phyloP scores from a whole-genome alignment of 345 rosid genomes.

The Hypericum perforatum region DNA sequence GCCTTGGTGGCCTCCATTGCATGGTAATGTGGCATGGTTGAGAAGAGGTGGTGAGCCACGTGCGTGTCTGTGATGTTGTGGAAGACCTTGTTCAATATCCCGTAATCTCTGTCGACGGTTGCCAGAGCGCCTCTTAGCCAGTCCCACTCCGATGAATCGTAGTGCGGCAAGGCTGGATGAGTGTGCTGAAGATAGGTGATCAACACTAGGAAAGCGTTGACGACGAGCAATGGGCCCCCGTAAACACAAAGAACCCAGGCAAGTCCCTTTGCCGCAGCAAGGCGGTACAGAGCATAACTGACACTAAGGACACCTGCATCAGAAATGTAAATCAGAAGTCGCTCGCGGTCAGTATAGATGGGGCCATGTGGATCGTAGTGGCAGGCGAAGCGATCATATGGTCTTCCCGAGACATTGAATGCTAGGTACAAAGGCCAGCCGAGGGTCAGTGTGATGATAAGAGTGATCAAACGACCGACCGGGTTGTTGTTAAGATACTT shows the following conservation, averaged over 20 bases:
- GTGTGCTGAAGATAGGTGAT: conserved; percentile 90
- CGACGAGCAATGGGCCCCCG: conserved; percentile 63
- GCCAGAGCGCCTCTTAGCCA: conserved; percentile 84
- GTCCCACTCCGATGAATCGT: conserved; percentile 76
- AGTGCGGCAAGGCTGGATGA: conserved; percentile 73
- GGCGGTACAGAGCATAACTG: conserved; percentile 42
- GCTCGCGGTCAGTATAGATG: conserved; percentile 60
- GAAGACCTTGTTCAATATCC: conserved; percentile 72
- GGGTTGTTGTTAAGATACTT: conserved; percentile 66
- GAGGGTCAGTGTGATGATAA: conserved; percentile 43
- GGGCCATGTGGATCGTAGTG: conserved; percentile 76
- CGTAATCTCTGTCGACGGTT: conserved; percentile 81
- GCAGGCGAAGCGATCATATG: conserved; percentile 56
- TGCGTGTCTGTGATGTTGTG: conserved; percentile 86
- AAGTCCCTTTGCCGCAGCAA: conserved; percentile 42
- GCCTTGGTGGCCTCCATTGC: conserved; percentile 92
- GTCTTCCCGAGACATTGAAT: conserved; percentile 78
- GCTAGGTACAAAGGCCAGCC: conserved; percentile 85
- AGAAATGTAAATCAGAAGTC: conserved; percentile 59
- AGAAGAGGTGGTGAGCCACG: conserved; percentile 75
- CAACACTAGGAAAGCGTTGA: conserved; percentile 53
- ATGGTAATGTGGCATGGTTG: conserved; percentile 84
- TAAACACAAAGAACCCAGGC: conserved; percentile 51
- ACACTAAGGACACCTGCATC: conserved; percentile 60
- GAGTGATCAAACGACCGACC: conserved; percentile 39